phyloP scores from a whole-genome alignment of 169 alveolate species.

The Plasmodium adleri region DNA sequence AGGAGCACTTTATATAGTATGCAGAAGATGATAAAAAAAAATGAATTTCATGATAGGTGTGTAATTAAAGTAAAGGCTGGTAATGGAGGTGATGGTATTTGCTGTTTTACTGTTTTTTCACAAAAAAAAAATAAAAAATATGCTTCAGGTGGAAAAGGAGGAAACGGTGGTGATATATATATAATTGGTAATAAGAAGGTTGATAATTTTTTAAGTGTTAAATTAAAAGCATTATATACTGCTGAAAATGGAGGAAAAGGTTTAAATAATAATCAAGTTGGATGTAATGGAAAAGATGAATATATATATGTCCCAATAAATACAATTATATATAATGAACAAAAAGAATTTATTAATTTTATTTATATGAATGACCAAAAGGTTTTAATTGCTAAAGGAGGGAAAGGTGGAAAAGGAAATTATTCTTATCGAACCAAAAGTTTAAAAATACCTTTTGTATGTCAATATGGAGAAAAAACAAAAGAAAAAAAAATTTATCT shows the following conservation, averaged over 20 bases:
- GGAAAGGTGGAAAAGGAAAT: constrained; percentile 94
- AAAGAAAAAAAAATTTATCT: constrained; percentile 63
- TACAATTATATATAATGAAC: constrained; percentile 87
- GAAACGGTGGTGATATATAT: constrained; percentile 93
- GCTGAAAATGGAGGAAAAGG: constrained; percentile 90
- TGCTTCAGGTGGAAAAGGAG: constrained; percentile 96
- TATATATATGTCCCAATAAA: constrained; percentile 91
- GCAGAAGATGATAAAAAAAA: constrained; percentile 66
- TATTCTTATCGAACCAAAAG: constrained; percentile 82
- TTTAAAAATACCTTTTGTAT: constrained; percentile 75
- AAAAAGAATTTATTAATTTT: constrained; percentile 75
- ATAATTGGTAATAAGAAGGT: constrained; percentile 83
- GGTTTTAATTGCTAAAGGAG: constrained; percentile 90
- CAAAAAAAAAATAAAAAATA: constrained; percentile 90
- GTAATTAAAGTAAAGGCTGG: constrained; percentile 88
- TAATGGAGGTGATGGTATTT: constrained; percentile 92
- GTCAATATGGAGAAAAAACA: constrained; percentile 77
- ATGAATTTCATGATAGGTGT: constrained; percentile 82
- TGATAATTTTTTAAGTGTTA: constrained; percentile 83
- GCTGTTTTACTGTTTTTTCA: constrained; percentile 82
- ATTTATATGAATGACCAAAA: constrained; percentile 79
- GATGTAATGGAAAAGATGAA: constrained; percentile 90
- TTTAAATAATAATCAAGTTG: constrained; percentile 77
- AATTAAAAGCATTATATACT: constrained; percentile 79
- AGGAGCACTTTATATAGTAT: constrained; percentile 18